Percentiles rank a stretch among this genome's conserved stretches.
Evolutionary conservation across 1,284 basidiomycete genomes (phyloP).

Genomic region (Ustilago esculenta): DNA sequence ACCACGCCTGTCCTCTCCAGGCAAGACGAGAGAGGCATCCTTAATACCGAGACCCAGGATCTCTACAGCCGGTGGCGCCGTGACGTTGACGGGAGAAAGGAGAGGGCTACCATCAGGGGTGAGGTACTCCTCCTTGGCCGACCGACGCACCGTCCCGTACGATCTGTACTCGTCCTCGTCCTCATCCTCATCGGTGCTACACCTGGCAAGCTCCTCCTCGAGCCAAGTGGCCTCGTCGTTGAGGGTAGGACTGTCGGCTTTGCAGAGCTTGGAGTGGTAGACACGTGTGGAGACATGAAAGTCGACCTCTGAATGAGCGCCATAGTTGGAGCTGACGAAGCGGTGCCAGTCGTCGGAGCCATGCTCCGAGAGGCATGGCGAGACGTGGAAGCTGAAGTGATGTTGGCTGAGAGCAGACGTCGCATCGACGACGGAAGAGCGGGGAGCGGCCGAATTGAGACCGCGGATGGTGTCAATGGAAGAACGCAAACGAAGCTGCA

Average conservation of each 20-base stretch:
- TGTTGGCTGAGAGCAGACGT: not conserved
- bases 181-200: conserved; percentile 31
- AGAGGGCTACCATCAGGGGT: conserved; percentile 37
- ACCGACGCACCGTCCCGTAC: conserved; percentile 4
- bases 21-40: conserved; percentile 10
- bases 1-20: not conserved
- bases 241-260: conserved; percentile 37
- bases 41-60: conserved; percentile 41
- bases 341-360: conserved; percentile 28
- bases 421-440: not conserved
- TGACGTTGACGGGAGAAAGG: conserved; percentile 12
- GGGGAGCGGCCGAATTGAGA: not conserved
- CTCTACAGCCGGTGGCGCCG: conserved; percentile 6
- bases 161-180: conserved; percentile 10
- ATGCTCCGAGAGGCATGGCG: conserved; percentile 19
- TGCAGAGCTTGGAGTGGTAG: conserved; percentile 31
- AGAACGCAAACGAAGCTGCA: conserved; percentile 13
- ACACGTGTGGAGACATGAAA: conserved; percentile 5
- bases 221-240: conserved; percentile 42
- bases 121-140: conserved; percentile 23
- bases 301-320: not conserved
- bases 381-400: conserved; percentile 23
- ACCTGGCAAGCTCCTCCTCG: conserved; percentile 41
- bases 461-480: conserved; percentile 32
- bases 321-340: conserved; percentile 34